Conservation (phyloP, 805 yeast genomes). For the Wickerhamiella allomyrinae region DNA sequence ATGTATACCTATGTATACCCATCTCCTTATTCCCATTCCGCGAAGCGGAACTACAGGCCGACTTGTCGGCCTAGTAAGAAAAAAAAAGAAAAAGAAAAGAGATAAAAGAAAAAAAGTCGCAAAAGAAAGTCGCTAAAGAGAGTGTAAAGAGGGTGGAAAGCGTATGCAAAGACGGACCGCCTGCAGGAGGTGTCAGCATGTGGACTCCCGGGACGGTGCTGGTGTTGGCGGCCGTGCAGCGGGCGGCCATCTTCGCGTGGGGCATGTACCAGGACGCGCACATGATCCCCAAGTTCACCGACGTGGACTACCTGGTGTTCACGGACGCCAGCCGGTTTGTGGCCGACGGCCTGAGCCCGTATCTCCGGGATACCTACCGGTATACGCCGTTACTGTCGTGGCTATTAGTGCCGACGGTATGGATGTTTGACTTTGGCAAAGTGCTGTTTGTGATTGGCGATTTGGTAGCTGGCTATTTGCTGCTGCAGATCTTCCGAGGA, state of each 20-base stretch:
- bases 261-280: conserved; percentile 78
- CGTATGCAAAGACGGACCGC: too few species aligned
- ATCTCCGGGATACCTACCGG: conserved; percentile 71
- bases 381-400: conserved; percentile 87
- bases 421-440: conserved; percentile 56
- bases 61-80: too few species aligned
- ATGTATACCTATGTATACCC: too few species aligned
- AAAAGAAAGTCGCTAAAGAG: too few species aligned
- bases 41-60: too few species aligned
- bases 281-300: conserved; percentile 77
- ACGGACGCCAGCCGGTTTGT: conserved; percentile 80
- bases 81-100: too few species aligned
- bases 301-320: conserved; percentile 85
- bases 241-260: conserved; percentile 54
- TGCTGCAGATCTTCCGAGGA: conserved; percentile 30
- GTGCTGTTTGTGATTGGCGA: conserved; percentile 64
- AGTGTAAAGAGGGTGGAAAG: too few species aligned
- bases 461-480: conserved; percentile 59
- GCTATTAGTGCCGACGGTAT: conserved; percentile 57
- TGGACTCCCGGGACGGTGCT: conserved; percentile 16
- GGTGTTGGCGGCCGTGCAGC: conserved; percentile 20
- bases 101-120: too few species aligned
- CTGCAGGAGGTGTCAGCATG: too few species aligned
- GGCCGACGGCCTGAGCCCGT: conserved; percentile 53
- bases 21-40: too few species aligned